These are phyloP conservation scores for Beauveria caledonica DNA, from an alignment of 2,329 filamentous ascomycete species.

Conservation along the genomic window DNA sequence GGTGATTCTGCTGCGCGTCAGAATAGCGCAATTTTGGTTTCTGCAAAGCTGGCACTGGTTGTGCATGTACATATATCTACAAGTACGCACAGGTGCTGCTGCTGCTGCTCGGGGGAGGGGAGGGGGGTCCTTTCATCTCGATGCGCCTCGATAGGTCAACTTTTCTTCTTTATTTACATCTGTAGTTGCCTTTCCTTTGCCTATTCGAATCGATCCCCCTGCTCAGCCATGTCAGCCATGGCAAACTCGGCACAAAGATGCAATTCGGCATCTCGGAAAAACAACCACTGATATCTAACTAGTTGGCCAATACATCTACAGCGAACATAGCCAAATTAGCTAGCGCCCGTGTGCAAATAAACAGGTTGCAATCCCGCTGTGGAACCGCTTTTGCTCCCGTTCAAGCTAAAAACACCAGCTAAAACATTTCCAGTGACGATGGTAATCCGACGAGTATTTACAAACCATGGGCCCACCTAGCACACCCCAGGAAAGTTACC, in stretches of 20 bases:
- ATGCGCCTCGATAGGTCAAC: not conserved
- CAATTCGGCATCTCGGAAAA: not conserved
- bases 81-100: not conserved
- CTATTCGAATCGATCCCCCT: not conserved
- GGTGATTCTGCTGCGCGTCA: constrained; percentile 11
- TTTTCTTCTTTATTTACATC: not conserved
- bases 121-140: not conserved
- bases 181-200: not conserved
- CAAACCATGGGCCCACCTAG: no score
- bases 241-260: not conserved
- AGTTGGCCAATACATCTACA: not conserved
- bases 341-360: not conserved
- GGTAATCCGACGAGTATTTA: no score
- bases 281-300: not conserved
- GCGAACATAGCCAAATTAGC: not conserved
- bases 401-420: not conserved
- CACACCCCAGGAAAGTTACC: no score
- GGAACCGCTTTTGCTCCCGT: not conserved
- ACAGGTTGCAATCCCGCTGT: constrained; percentile 2
- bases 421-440: not conserved
- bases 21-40: constrained; percentile 6
- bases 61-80: not conserved
- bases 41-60: constrained; percentile 1
- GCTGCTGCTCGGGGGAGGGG: not conserved
- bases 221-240: no score